Conservation (phyloP, 2,329 filamentous ascomycete genomes). For the Sordariomycetes sp. region DNA sequence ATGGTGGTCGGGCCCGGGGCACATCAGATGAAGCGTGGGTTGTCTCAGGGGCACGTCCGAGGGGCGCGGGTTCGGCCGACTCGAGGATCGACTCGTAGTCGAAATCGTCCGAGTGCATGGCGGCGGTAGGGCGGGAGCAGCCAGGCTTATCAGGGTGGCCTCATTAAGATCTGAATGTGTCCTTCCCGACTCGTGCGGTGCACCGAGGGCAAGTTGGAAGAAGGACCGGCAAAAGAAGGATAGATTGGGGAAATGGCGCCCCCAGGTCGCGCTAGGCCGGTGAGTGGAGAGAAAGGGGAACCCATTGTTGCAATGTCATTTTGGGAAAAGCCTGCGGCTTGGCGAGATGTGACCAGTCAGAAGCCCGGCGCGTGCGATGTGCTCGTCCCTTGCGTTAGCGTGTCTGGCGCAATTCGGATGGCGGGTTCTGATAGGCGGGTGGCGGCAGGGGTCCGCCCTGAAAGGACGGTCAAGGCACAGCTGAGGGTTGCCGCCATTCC, state of each 20-base stretch:
- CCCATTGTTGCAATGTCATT: slow-evolving; percentile 1
- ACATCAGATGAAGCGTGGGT: slow-evolving; percentile 3
- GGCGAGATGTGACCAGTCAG: not conserved
- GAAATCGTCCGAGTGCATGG: not conserved
- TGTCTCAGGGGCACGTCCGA: slow-evolving; percentile 3
- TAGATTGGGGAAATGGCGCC: not conserved
- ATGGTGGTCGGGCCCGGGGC: not conserved
- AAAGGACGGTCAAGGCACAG: not conserved
- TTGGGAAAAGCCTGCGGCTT: not conserved
- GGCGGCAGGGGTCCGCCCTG: not conserved
- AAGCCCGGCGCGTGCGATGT: not conserved
- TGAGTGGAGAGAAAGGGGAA: slow-evolving; percentile 5
- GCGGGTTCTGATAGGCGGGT: not conserved
- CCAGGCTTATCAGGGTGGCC: not conserved
- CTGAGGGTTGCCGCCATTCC: not conserved
- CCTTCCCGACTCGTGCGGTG: not conserved
- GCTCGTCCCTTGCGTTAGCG: slow-evolving; percentile 5
- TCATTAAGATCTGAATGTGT: not conserved
- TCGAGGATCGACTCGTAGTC: slow-evolving; percentile 1
- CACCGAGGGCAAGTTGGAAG: not conserved
- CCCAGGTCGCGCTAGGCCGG: not conserved
- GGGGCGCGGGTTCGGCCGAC: not conserved
- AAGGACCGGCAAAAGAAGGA: not conserved
- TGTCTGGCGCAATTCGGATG: not conserved
- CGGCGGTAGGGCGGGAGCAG: not conserved